Evolutionary conservation across 257 asterid species (phyloP), one percentile per base, ranked within the genome.

Genomic region (Apocynum venetum): DNA sequence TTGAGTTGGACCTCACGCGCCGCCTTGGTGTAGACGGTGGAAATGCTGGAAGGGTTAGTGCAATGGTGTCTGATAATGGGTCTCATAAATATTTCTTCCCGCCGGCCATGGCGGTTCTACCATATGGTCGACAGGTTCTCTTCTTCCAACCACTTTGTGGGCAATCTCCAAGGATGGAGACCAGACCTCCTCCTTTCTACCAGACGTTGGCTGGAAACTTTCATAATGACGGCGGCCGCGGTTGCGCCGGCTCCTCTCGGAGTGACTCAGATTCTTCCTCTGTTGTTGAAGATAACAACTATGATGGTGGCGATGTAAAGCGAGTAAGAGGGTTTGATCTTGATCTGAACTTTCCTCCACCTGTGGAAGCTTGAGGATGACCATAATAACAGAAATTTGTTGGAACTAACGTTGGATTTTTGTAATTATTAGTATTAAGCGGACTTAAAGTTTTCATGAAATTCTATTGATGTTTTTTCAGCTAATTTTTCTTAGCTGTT

Each of bases 1-100:
- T 82, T 3, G 96, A 90, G 79, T 84, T 92, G 0, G 97, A 94
- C 41, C 97, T 92, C 90, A 87, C 96, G 83, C 98, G 97, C 93
- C 92, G 89, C 61, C 89, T 92, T 2, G 94, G 96, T 0, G 85
- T 65, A 11, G 2, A 4, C 0, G 66, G 56, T 0, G 89, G 68
- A 4, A 48, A 66, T 2, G 86, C 75, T 0, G 85, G 73, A 7
- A 75, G 70, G 17, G n/a, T 8, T 41, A 43, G 6, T 43, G 13
- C 31, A 11, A 15, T 6, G 3, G 51, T 6, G 0, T 6, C 15
- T 0, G 79, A 51, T 25, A 64, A 20, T 6, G 90, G 85, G 6
- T 75, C 71, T 52, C 90, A 80, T 78, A 25, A 83, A 7, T 84
- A 82, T 70, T 87, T 80, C 17, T 86, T 84, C 36, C 91, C 82